phyloP scores from a whole-genome alignment of 2,329 filamentous ascomycete genomes.

The Drechslera avenae region DNA sequence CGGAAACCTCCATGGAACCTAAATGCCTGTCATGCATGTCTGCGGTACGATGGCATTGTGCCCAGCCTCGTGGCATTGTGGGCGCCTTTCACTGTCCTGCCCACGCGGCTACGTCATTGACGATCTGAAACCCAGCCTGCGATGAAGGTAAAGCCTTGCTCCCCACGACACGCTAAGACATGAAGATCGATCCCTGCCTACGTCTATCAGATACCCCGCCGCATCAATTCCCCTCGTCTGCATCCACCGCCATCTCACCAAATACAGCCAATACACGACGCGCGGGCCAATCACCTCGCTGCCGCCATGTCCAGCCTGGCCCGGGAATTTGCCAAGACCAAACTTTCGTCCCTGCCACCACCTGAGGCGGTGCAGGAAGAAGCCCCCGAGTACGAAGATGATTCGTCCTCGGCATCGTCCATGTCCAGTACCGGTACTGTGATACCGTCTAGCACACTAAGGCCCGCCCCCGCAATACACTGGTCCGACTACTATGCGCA shows the following conservation, averaged over 20 bases:
- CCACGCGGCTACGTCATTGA: conserved; percentile 6
- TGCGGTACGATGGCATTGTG: conserved; percentile 1
- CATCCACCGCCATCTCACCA: conserved; percentile 12
- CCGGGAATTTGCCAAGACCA: conserved; percentile 77
- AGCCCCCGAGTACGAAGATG: conserved; percentile 58
- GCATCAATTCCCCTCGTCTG: conserved; percentile 4
- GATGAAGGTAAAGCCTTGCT: conserved; percentile 1
- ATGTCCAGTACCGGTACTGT: conserved; percentile 92
- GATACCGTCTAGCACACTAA: conserved; percentile 74
- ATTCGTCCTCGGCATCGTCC: conserved; percentile 69
- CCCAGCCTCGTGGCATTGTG: conserved; percentile 1
- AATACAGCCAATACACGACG: conserved; percentile 7
- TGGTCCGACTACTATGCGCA: conserved; percentile 94
- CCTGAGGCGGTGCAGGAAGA: conserved; percentile 55
- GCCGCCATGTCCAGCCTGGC: conserved; percentile 77
- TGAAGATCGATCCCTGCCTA: conserved; percentile 17
- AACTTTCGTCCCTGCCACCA: conserved; percentile 67
- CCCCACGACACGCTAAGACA: conserved; percentile 13
- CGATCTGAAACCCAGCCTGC: not conserved
- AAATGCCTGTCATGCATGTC: conserved; percentile 5
- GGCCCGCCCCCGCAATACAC: conserved; percentile 64
- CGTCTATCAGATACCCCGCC: conserved; percentile 11
- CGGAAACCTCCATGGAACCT: conserved; percentile 2
- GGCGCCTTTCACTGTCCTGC: not conserved
- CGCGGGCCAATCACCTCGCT: conserved; percentile 12